Percentiles rank a stretch among this genome's conserved stretches.
Conservation (phyloP, 176 grass and related monocot genomes). For the Eleusine indica region DNA sequence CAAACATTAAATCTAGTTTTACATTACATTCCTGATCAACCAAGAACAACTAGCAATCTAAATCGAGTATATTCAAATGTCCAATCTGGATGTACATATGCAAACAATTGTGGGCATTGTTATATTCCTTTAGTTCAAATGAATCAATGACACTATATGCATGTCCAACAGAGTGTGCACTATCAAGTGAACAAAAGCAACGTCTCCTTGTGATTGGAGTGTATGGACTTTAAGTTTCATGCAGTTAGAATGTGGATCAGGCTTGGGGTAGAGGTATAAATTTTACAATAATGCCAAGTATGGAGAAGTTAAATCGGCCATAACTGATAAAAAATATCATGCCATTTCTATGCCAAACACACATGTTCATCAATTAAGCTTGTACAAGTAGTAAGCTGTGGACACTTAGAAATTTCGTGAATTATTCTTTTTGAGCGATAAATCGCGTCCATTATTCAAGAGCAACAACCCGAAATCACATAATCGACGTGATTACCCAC, state of each 20-base stretch:
- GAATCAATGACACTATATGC: no score
- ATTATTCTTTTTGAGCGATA: background rate
- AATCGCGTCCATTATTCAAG: background rate
- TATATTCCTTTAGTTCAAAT: background rate
- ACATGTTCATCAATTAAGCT: background rate
- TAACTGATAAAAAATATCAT: background rate
- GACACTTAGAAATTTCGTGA: background rate
- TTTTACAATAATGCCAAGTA: background rate
- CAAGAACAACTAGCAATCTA: background rate
- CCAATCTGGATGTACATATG: background rate
- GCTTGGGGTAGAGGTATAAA: background rate
- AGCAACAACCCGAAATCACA: background rate
- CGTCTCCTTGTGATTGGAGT: background rate
- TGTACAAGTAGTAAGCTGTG: background rate
- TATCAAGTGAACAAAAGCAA: constrained; percentile 1
- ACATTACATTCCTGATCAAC: background rate
- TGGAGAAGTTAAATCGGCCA: background rate
- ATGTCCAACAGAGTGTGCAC: background rate
- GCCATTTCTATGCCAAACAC: background rate
- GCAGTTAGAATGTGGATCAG: no score
- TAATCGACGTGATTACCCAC: background rate
- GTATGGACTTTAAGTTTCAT: no score
- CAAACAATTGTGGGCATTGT: background rate
- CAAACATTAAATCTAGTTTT: background rate
- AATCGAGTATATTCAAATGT: background rate